Percentiles rank a stretch among this genome's conserved stretches.
phyloP scores from a whole-genome alignment of 495 filamentous ascomycete species.

The Xylaria palmicola region DNA sequence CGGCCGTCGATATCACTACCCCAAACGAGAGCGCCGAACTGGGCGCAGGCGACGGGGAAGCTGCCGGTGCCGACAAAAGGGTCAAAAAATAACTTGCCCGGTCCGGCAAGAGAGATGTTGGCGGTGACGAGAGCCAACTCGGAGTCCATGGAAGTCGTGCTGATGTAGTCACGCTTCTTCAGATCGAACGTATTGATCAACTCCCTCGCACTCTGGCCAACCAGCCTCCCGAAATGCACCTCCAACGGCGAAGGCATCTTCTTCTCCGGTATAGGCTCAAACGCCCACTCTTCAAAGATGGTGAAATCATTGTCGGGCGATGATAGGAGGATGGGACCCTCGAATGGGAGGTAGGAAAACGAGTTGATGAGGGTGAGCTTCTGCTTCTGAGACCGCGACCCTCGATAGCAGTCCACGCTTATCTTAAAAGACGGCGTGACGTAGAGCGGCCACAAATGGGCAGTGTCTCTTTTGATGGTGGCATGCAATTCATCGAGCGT shows the following conservation, averaged over 20 bases:
- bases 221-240: conserved; percentile 69
- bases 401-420: conserved; percentile 72
- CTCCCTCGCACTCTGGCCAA: conserved; percentile 62
- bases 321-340: conserved; percentile 72
- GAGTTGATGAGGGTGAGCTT: conserved; percentile 73
- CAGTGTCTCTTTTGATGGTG: conserved; percentile 55
- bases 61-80: conserved; percentile 94
- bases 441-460: conserved; percentile 66
- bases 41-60: conserved; percentile 80
- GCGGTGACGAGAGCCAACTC: conserved; percentile 89
- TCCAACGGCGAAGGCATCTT: conserved; percentile 51
- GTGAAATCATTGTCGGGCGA: conserved; percentile 69
- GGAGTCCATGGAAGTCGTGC: conserved; percentile 94
- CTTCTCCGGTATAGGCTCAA: conserved; percentile 41
- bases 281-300: conserved; percentile 76
- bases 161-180: conserved; percentile 90
- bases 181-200: conserved; percentile 76
- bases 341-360: conserved; percentile 75
- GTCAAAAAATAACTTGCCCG: conserved; percentile 84
- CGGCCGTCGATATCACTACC: conserved; percentile 94
- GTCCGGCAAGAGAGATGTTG: conserved; percentile 79
- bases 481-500: conserved; percentile 68
- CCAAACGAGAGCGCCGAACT: conserved; percentile 78
- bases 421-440: conserved; percentile 70
- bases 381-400: conserved; percentile 56